Conservation (phyloP, 1,139 yeast genomes). For the Schwanniomyces etchellsii region DNA sequence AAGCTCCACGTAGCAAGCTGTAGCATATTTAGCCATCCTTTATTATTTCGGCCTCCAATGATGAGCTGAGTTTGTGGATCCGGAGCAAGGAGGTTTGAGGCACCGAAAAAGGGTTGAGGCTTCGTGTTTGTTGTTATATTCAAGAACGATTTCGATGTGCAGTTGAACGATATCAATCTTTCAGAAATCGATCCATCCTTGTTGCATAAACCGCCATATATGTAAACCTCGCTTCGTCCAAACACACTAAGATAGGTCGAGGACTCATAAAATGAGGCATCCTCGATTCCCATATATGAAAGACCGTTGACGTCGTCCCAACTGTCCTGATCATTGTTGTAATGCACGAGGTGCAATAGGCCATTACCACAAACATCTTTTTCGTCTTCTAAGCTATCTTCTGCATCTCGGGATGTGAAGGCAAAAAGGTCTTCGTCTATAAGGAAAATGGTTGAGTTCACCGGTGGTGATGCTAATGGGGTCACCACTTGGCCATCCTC, state of each 20-base stretch:
- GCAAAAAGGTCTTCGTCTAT: constrained; percentile 28
- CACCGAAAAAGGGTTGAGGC: constrained; percentile 41
- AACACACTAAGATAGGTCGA: constrained; percentile 29
- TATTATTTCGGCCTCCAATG: constrained; percentile 35
- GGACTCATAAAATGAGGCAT: constrained; percentile 24
- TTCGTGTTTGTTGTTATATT: constrained; percentile 39
- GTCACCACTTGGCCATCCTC: constrained; percentile 16
- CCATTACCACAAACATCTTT: constrained; percentile 27
- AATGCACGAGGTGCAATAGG: constrained; percentile 18
- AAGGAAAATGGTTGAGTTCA: constrained; percentile 26
- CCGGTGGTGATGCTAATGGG: constrained; percentile 26
- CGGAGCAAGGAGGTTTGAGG: constrained; percentile 35
- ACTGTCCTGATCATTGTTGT: constrained; percentile 10
- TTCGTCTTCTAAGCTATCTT: constrained; percentile 3
- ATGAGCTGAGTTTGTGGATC: constrained; percentile 32
- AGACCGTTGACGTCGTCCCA: constrained; percentile 20
- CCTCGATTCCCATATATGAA: constrained; percentile 19
- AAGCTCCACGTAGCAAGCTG: constrained; percentile 45
- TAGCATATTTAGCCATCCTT: constrained; percentile 42
- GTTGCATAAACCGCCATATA: constrained; percentile 35
- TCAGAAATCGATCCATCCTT: constrained; percentile 14
- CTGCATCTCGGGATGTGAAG: constrained; percentile 10
- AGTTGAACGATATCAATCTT: constrained; percentile 33
- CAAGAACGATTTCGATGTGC: constrained; percentile 16
- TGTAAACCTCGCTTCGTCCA: constrained; percentile 20